phyloP scores from a whole-genome alignment of 2,329 filamentous ascomycete species.

The Aureobasidium sp. region DNA sequence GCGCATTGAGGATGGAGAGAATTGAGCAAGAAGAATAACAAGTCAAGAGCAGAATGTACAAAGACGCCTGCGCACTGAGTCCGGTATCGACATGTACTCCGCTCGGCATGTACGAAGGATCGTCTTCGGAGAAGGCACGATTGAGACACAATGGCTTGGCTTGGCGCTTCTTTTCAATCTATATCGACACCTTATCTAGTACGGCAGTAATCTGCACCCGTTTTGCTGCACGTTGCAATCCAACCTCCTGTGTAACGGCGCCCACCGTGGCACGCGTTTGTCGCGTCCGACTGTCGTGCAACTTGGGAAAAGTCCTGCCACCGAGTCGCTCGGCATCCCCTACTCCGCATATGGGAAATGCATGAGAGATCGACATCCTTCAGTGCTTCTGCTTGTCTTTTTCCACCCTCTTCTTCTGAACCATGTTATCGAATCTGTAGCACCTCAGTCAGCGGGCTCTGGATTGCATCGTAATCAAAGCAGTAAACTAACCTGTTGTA shows the following conservation, averaged over 20 bases:
- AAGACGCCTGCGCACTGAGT: background rate
- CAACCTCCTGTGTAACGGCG: background rate
- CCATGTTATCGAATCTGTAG: slow-evolving; percentile 34
- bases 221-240: background rate
- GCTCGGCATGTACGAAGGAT: background rate
- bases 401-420: slow-evolving; percentile 34
- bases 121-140: slow-evolving; percentile 3
- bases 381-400: slow-evolving; percentile 35
- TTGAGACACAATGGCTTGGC: background rate
- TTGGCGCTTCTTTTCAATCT: background rate
- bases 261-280: background rate
- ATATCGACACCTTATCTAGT: background rate
- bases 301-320: background rate
- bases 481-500: slow-evolving; percentile 32
- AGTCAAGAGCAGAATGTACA: background rate
- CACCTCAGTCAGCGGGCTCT: background rate
- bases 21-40: background rate
- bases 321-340: background rate
- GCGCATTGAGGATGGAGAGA: background rate
- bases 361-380: slow-evolving; percentile 11
- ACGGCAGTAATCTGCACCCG: background rate
- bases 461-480: background rate
- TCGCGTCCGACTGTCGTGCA: background rate
- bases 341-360: background rate
- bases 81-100: background rate